Evolutionary conservation across 2,329 filamentous ascomycete species (phyloP), one percentile per base, ranked within the genome.

Genomic region (Delphinella strobiligena): DNA sequence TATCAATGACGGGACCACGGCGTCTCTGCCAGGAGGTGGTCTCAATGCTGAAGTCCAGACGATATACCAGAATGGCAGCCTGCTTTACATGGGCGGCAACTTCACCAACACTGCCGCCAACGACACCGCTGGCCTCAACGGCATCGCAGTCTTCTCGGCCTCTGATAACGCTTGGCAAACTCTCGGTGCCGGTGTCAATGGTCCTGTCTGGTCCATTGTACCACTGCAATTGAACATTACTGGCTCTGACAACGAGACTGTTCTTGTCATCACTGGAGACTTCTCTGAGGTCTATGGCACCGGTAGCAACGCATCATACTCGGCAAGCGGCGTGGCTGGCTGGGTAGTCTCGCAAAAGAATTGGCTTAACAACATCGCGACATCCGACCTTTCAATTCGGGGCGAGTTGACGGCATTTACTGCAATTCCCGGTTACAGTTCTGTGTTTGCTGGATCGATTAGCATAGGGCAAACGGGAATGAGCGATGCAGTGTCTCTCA

Each of bases 291-390:
- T 94, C 45, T 71, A 80, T 19, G 73, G 71, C 0, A 89, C 86
- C 50, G 75, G 66, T 27, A 67, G 68, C 47, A 79, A 79, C 48
- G 59, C 69, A 5, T 72, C 76, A 8, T 69, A 79, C 19, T 52
- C 71, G 7, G 82, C 78, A 1, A 61, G 75, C 37, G 87, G 88
- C 2, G 86, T 98, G 52, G 89, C 86, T 11, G 69, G 96, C 29
- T 98, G 91, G 91, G 80, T 96, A 5, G 84, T 84, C 3, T 93
- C 87, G 3, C 69, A 73, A 45, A 72, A 70, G 42, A 91, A 91
- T 55, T 98, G 91, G 91, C 68, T 98, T 12, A 77, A 86, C 54
- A 91, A 93, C 49, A 63, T 95, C 14, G 51, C 61, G 9, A 65
- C 75, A 5, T 63, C 73, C 5, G 70, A 78, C 22, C 77, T 83